These are phyloP conservation scores for Ciborinia camelliae DNA, from an alignment of 2,329 filamentous ascomycete species.

Conservation along the genomic window DNA sequence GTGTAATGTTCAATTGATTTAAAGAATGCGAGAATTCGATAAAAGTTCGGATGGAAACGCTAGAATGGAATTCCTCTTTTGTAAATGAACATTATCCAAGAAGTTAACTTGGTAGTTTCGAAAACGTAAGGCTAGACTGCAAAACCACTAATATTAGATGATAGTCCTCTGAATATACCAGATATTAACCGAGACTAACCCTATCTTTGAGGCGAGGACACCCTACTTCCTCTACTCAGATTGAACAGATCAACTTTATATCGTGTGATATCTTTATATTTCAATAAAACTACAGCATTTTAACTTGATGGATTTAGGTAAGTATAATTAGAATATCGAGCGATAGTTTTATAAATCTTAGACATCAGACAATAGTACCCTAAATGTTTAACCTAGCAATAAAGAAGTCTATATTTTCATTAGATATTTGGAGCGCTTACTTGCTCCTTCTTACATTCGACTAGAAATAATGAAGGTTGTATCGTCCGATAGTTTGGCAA, in stretches of 20 bases:
- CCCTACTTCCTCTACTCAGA: neutral
- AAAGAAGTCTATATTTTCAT: accelerated
- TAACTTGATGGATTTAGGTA: neutral
- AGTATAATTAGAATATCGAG: neutral
- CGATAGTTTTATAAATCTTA: neutral
- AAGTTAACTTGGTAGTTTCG: too few relatives aligned
- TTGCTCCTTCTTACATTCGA: accelerated
- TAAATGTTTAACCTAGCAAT: too few relatives aligned
- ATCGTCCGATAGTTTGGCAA: accelerated
- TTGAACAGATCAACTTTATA: neutral
- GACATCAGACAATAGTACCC: neutral
- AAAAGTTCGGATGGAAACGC: too few relatives aligned
- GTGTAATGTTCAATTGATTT: too few relatives aligned
- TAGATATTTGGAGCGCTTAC: neutral
- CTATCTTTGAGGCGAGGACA: neutral
- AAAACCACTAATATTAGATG: neutral
- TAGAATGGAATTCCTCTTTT: too few relatives aligned
- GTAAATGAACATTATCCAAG: too few relatives aligned
- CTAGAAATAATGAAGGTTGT: neutral
- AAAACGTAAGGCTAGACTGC: too few relatives aligned
- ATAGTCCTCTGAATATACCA: neutral
- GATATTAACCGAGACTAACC: neutral
- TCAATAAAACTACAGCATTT: neutral
- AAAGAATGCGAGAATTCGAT: too few relatives aligned
- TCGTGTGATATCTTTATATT: neutral